phyloP scores from a whole-genome alignment of 768 basidiomycete genomes.

The Podaxis sp. region DNA sequence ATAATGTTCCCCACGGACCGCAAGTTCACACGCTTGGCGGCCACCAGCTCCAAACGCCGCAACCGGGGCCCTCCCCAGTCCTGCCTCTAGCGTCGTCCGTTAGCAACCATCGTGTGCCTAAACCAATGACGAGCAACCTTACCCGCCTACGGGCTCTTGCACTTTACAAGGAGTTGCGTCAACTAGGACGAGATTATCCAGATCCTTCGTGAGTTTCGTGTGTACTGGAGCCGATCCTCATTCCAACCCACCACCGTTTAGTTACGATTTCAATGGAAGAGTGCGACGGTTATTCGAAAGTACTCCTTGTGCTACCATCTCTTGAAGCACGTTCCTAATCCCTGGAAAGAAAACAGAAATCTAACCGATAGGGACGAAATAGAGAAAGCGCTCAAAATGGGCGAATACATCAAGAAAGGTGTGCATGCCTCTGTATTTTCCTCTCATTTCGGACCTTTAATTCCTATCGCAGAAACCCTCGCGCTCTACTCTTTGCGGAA shows the following conservation, averaged over 20 bases:
- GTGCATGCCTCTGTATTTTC: constrained; percentile 20
- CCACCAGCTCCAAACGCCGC: neutral
- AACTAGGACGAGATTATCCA: constrained; percentile 79
- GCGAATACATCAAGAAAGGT: constrained; percentile 89
- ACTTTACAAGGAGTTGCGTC: constrained; percentile 80
- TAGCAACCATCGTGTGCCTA: constrained; percentile 4
- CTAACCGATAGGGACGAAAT: constrained; percentile 71
- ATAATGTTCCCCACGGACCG: neutral
- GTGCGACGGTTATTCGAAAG: constrained; percentile 75
- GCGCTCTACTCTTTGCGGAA: constrained; percentile 82
- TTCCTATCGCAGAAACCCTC: constrained; percentile 61
- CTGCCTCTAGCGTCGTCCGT: constrained; percentile 6
- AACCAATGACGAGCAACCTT: constrained; percentile 46
- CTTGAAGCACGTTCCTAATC: neutral
- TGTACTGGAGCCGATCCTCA: constrained; percentile 3
- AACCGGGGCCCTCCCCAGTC: neutral
- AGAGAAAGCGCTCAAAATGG: constrained; percentile 70
- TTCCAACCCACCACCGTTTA: constrained; percentile 12
- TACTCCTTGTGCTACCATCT: constrained; percentile 25
- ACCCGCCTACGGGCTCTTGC: constrained; percentile 65
- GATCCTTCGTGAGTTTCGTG: constrained; percentile 66
- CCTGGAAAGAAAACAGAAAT: constrained; percentile 59
- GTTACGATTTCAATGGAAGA: constrained; percentile 78
- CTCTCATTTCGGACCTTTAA: neutral
- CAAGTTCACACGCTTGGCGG: neutral